These are phyloP conservation scores for Ajuga chamaepitys DNA, from an alignment of 257 asterid genomes.

Conservation along the genomic window DNA sequence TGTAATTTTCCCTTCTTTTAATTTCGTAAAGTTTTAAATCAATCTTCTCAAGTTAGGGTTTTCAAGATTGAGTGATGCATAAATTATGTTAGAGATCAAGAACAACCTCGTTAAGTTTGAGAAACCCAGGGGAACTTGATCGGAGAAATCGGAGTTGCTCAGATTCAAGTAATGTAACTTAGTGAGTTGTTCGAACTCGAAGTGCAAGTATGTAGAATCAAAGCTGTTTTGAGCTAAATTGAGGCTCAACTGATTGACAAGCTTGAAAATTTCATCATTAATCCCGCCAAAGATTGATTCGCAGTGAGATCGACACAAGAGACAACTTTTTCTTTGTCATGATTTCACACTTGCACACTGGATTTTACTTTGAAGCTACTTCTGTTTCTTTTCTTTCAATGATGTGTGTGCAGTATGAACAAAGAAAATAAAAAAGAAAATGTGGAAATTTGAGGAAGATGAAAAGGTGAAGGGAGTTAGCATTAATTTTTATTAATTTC, in stretches of 20 bases:
- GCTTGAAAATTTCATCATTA: conserved; percentile 18
- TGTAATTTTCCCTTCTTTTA: too few species aligned
- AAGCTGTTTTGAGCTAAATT: conserved; percentile 31
- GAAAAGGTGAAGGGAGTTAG: too few species aligned
- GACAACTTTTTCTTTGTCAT: too few species aligned
- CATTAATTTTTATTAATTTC: too few species aligned
- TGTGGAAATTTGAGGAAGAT: too few species aligned
- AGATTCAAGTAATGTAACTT: conserved; percentile 33
- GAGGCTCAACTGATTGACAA: conserved; percentile 27
- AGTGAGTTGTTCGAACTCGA: conserved; percentile 25
- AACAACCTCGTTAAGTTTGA: conserved; percentile 28
- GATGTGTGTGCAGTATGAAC: too few species aligned
- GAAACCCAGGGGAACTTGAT: conserved; percentile 32
- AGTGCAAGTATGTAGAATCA: conserved; percentile 13
- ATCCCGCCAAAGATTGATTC: conserved; percentile 39
- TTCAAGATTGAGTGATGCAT: conserved; percentile 16
- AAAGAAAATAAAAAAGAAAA: too few species aligned
- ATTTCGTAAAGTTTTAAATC: conserved; percentile 17
- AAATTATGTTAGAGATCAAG: conserved; percentile 29
- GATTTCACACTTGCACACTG: too few species aligned
- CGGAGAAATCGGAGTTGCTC: conserved; percentile 31
- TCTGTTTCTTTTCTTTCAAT: too few species aligned
- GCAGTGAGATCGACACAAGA: conserved; percentile 38
- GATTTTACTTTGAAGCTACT: too few species aligned
- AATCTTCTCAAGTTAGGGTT: conserved; percentile 27